Base-by-base conservation (phyloP, 495 filamentous ascomycete genomes). In the Filosporella fistucella region DNA sequence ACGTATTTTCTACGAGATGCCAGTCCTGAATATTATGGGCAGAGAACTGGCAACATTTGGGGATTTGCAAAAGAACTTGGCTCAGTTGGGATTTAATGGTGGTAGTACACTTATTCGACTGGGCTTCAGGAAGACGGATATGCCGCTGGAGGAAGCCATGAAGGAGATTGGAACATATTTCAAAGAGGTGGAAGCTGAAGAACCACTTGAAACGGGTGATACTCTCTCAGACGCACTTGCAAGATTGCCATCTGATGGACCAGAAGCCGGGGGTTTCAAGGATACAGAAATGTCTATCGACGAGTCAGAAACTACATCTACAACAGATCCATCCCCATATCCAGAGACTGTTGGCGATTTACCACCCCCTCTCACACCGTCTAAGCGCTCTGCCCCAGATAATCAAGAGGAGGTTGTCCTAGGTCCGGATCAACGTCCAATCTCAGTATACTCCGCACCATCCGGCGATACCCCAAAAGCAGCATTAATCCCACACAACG, bases 71-170 rank as follows among this genome's bases (percentile, higher is more conserved):
- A 91, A 91, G 69, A 89, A 86, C 0, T 62, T 97, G 22, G 80
- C 80, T n/a, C 85, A 95, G 57, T 66, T 96, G 24, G 93, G 93
- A 1, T 84, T 90, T 56, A 94, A 86, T 59, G 82, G 77, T 39
- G 91, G 93, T 4, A 88, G 76, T 62, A 77, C 85, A 4, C 65
- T 94, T n/a, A 68, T 96, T 25, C 72, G 85, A 20, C 68, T 97
- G 28, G 79, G 71, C 43, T 96, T 91, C 67, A 78, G 73, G 56
- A 73, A 69, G 44, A 91, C 87, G 5, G 78, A 85, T 21, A 79
- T 80, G 49, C 89, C 90, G 7, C 69, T 96, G 18, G 89, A 88
- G 55, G 85, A 89, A 52, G 91, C 93, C 14, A 84, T 96, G 83
- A 65, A 63, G 34, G 78, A 91, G 61, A 95, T 97, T 51, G 72